Conservation (phyloP, 495 filamentous ascomycete species). For the Hypoxylon perforatum region DNA sequence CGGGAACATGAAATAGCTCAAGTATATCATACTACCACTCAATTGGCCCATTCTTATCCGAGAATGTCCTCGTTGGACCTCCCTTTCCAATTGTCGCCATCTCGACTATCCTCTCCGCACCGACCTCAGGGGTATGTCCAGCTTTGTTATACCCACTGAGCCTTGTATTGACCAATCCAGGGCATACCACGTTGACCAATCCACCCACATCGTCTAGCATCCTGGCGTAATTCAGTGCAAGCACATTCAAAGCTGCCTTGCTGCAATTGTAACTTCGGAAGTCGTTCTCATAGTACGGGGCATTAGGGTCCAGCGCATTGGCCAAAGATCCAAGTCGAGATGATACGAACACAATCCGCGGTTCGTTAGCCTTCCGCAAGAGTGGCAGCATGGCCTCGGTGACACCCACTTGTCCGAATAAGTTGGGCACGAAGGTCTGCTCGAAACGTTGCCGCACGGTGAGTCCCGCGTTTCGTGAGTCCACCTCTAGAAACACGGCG, state of each 20-base stretch:
- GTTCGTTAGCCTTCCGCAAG: constrained; percentile 47
- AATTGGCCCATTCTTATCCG: neutral
- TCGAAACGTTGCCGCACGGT: neutral
- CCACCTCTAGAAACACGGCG: constrained; percentile 40
- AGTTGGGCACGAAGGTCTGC: constrained; percentile 52
- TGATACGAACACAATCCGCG: constrained; percentile 54
- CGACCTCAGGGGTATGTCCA: neutral
- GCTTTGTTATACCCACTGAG: neutral
- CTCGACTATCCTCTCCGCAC: constrained; percentile 2
- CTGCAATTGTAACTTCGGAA: constrained; percentile 36
- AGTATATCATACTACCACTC: neutral
- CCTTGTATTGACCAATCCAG: neutral
- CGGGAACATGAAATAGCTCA: too few species aligned
- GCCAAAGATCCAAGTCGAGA: constrained; percentile 51
- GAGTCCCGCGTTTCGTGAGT: constrained; percentile 14
- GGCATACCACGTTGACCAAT: constrained; percentile 10
- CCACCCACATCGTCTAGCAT: neutral
- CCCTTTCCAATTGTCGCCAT: constrained; percentile 1
- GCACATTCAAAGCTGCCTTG: constrained; percentile 52
- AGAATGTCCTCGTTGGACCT: constrained; percentile 1
- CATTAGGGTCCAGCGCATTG: constrained; percentile 41
- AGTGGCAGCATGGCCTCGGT: constrained; percentile 55
- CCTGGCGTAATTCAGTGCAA: constrained; percentile 24
- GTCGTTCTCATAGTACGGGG: constrained; percentile 28
- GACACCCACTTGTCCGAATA: constrained; percentile 49